Conservation (phyloP, 768 basidiomycete genomes). For the Tylopilus sp. region DNA sequence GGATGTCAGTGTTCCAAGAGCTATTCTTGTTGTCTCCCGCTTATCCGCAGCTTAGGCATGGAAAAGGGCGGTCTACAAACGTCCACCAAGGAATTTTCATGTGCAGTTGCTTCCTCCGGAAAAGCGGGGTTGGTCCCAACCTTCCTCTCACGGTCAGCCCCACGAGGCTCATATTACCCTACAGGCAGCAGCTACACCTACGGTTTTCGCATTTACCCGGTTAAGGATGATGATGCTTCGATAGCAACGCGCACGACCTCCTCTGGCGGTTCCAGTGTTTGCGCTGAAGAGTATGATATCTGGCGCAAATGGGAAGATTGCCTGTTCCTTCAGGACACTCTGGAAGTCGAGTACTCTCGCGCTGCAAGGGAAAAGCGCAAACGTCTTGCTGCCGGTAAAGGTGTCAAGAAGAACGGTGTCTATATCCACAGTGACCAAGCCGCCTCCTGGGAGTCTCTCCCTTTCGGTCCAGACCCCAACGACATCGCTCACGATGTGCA, state of each 20-base stretch:
- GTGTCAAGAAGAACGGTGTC: conserved; percentile 67
- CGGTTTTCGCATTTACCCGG: conserved; percentile 58
- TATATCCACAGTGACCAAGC: conserved; percentile 69
- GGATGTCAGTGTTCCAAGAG: conserved; percentile 24
- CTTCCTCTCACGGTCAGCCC: neutral
- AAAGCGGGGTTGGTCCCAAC: conserved; percentile 48
- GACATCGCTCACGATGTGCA: conserved; percentile 72
- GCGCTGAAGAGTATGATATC: conserved; percentile 58
- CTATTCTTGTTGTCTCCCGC: neutral
- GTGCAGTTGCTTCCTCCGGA: conserved; percentile 56
- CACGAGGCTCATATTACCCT: neutral
- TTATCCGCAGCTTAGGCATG: conserved; percentile 41
- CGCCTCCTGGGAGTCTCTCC: conserved; percentile 82
- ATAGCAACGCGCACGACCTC: conserved; percentile 14
- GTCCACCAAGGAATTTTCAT: conserved; percentile 56
- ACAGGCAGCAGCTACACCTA: conserved; percentile 54
- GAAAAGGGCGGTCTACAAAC: conserved; percentile 58
- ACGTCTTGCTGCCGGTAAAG: conserved; percentile 68
- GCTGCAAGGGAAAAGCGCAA: conserved; percentile 65
- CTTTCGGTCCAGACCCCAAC: conserved; percentile 76
- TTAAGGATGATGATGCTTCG: conserved; percentile 35
- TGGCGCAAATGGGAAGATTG: conserved; percentile 86
- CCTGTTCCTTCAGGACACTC: conserved; percentile 65
- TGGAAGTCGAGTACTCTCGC: conserved; percentile 63
- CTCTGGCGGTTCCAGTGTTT: conserved; percentile 37